phyloP scores from a whole-genome alignment of 805 yeast species.

The Isabelozyma rhagii region DNA sequence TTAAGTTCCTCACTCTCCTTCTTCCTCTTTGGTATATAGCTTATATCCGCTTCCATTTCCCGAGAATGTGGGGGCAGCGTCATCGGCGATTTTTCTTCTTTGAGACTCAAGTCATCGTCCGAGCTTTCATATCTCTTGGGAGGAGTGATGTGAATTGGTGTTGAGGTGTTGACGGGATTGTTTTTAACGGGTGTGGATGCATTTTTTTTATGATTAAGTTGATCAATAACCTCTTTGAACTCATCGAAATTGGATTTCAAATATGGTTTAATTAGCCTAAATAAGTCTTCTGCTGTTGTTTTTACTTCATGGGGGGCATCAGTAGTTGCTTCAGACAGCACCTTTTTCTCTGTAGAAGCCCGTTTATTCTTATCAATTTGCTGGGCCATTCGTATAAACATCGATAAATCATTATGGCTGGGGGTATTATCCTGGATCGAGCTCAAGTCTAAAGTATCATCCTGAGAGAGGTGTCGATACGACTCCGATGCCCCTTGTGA shows the following conservation, averaged over 20 bases:
- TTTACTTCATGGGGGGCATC: not conserved
- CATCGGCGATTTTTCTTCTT: not conserved
- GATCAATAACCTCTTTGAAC: slow-evolving; percentile 11
- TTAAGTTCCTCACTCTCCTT: not conserved
- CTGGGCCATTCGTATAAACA: slow-evolving; percentile 1
- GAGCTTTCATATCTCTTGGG: not conserved
- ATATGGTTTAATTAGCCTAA: slow-evolving; percentile 12
- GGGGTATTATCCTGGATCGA: slow-evolving; percentile 3
- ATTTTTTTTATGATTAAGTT: not conserved
- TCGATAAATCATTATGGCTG: slow-evolving; percentile 4
- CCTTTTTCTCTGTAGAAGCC: not conserved
- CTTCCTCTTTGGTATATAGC: not conserved
- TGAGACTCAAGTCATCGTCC: not conserved
- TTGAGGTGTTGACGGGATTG: not conserved
- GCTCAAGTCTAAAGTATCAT: slow-evolving; percentile 10
- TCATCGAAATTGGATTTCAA: slow-evolving; percentile 14
- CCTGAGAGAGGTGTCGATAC: slow-evolving; percentile 24
- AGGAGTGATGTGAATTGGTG: not conserved
- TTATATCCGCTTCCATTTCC: not conserved
- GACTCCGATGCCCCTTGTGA: slow-evolving; percentile 28
- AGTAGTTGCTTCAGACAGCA: not conserved
- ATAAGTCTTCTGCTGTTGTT: slow-evolving; percentile 9
- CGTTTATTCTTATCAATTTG: not conserved
- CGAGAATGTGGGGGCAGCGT: not conserved
- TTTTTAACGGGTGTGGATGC: not conserved